Percentiles rank a stretch among this genome's conserved stretches.
phyloP scores from a whole-genome alignment of 2,329 filamentous ascomycete species.

The Venturia aucupariae region DNA sequence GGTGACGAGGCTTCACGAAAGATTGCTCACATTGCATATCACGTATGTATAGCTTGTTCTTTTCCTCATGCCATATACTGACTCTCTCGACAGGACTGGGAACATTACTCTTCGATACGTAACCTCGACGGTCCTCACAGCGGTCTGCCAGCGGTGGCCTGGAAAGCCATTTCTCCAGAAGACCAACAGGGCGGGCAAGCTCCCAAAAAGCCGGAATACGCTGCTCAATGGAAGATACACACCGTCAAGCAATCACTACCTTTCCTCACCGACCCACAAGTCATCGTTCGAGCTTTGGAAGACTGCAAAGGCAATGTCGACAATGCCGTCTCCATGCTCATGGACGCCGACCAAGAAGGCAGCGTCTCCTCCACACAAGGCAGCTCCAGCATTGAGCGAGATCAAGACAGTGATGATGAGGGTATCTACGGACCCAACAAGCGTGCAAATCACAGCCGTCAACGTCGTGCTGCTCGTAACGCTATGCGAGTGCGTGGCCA shows the following conservation, averaged over 20 bases:
- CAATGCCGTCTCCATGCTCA: constrained; percentile 41
- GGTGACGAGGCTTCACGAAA: constrained; percentile 22
- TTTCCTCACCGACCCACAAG: constrained; percentile 39
- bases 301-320: constrained; percentile 46
- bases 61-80: neutral
- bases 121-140: constrained; percentile 50
- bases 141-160: constrained; percentile 42
- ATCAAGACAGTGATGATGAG: constrained; percentile 41
- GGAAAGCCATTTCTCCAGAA: constrained; percentile 29
- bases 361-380: constrained; percentile 35
- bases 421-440: constrained; percentile 41
- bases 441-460: constrained; percentile 37
- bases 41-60: constrained; percentile 39
- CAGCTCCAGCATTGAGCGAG: constrained; percentile 42
- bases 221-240: constrained; percentile 8
- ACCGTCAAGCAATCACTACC: constrained; percentile 30
- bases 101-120: constrained; percentile 60
- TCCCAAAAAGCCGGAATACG: constrained; percentile 17
- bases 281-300: constrained; percentile 44
- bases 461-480: constrained; percentile 34
- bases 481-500: constrained; percentile 18
- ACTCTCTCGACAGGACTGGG: constrained; percentile 40
- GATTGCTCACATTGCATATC: constrained; percentile 49
- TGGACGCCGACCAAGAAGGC: constrained; percentile 38
- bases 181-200: constrained; percentile 32